phyloP scores from a whole-genome alignment of 805 yeast genomes.

The Candida wancherniae region DNA sequence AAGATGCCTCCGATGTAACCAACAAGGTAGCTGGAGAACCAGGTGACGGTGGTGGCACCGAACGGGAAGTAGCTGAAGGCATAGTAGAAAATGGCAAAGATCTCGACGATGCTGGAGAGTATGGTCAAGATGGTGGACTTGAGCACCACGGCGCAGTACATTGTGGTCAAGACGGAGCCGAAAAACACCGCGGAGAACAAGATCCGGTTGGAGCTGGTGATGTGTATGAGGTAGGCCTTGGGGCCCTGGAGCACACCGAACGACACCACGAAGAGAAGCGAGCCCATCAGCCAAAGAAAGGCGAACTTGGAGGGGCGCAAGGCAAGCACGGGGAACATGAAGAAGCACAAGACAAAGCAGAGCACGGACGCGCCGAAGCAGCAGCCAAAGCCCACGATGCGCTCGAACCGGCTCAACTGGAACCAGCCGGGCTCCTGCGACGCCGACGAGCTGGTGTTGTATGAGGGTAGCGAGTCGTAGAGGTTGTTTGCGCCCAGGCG shows the following conservation, averaged over 20 bases:
- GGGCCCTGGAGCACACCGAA: constrained; percentile 95
- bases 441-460: constrained; percentile 44
- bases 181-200: constrained; percentile 79
- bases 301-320: constrained; percentile 90
- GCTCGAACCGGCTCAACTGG: constrained; percentile 68
- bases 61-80: constrained; percentile 92
- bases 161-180: constrained; percentile 70
- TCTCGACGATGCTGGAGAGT: constrained; percentile 67
- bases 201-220: constrained; percentile 68
- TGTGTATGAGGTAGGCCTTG: constrained; percentile 66
- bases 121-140: constrained; percentile 74
- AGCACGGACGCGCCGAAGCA: constrained; percentile 73
- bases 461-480: constrained; percentile 61
- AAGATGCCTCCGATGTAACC: constrained; percentile 45
- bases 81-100: constrained; percentile 85
- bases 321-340: constrained; percentile 84
- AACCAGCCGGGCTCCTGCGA: constrained; percentile 74
- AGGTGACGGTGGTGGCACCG: constrained; percentile 72
- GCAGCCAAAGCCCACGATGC: constrained; percentile 70
- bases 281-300: constrained; percentile 85
- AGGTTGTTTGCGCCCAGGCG: constrained; percentile 47
- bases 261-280: constrained; percentile 77
- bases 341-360: constrained; percentile 77
- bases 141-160: constrained; percentile 65
- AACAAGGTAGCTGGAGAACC: constrained; percentile 42